Percentiles rank a stretch among this genome's conserved stretches.
Evolutionary conservation across 257 asterid genomes (phyloP).

Genomic region (Solanum lignicaule): DNA sequence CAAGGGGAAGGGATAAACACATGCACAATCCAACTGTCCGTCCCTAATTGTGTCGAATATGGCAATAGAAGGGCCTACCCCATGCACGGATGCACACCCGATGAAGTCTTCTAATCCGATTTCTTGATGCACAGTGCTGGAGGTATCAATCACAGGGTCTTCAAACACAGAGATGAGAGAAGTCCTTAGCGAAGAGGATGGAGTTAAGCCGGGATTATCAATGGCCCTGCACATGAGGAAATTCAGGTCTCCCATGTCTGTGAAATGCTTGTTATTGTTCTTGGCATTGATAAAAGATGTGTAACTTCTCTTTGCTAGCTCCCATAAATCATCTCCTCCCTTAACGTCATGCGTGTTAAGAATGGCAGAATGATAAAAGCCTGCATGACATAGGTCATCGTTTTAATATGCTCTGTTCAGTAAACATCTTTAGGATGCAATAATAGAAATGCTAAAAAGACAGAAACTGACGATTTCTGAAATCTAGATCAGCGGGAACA

Average conservation of each 20-base stretch:
- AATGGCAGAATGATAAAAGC: conserved; percentile 87
- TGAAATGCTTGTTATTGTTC: conserved; percentile 62
- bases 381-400: conserved; percentile 20
- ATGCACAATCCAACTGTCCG: conserved; percentile 61
- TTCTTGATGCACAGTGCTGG: conserved; percentile 13
- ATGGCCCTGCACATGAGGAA: conserved; percentile 87
- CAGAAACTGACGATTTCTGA: neutral
- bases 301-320: conserved; percentile 49
- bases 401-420: neutral
- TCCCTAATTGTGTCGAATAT: conserved; percentile 47
- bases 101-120: conserved; percentile 66
- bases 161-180: conserved; percentile 67
- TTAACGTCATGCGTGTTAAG: conserved; percentile 57
- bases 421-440: neutral
- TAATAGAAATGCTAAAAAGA: neutral
- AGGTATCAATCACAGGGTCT: conserved; percentile 36
- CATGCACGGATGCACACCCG: conserved; percentile 71
- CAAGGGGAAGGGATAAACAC: conserved; percentile 78
- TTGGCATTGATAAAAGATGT: conserved; percentile 45
- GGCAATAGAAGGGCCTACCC: conserved; percentile 81
- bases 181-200: conserved; percentile 61
- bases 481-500: neutral
- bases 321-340: conserved; percentile 63
- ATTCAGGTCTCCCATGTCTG: conserved; percentile 78
- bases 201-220: conserved; percentile 78